A percentile compares a stretch with the other conserved stretches of the same genome.
Evolutionary conservation across 2,329 filamentous ascomycete species (phyloP).

Genomic region (Magnaporthiopsis incrustans): DNA sequence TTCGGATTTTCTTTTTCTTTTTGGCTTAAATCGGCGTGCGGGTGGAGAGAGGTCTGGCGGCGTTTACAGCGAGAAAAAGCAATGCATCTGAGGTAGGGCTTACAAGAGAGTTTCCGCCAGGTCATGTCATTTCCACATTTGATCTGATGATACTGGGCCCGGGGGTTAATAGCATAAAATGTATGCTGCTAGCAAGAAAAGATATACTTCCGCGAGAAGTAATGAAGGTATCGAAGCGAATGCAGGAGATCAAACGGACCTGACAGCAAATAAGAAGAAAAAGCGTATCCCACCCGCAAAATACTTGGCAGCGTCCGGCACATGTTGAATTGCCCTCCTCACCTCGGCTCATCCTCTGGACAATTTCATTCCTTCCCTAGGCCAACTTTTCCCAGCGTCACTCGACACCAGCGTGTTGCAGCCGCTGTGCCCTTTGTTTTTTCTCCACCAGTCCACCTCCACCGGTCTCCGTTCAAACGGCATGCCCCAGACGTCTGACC

Average conservation of each 20-base stretch:
- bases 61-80: no score
- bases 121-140: no score
- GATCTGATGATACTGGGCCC: no score
- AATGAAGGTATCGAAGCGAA: constrained; percentile 1
- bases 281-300: background rate
- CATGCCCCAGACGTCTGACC: background rate
- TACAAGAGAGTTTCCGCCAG: no score
- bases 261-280: background rate
- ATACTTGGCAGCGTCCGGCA: background rate
- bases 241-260: background rate
- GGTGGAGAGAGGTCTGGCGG: background rate
- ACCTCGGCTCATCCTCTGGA: background rate
- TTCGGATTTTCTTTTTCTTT: no score
- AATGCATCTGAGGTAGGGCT: no score
- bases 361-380: background rate
- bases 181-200: background rate
- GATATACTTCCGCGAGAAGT: background rate
- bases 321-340: constrained; percentile 1
- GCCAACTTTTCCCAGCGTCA: no score
- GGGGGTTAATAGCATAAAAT: background rate
- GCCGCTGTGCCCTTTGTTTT: background rate
- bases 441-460: background rate
- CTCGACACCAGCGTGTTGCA: background rate
- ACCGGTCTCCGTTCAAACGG: background rate
- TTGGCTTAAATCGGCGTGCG: background rate